Conservation (phyloP, 768 basidiomycete genomes). For the Saitozyma sp. region DNA sequence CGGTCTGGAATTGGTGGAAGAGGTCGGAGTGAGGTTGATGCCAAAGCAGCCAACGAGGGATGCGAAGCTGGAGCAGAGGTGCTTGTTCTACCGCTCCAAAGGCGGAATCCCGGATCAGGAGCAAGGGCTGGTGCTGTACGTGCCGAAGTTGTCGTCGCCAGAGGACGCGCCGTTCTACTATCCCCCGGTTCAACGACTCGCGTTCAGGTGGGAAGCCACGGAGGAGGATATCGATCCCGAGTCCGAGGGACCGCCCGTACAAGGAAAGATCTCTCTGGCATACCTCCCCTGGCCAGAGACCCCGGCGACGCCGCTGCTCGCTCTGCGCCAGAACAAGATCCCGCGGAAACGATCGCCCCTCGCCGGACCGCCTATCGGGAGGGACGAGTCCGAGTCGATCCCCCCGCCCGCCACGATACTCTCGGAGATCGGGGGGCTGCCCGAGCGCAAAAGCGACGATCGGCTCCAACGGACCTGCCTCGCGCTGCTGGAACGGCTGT, state of each 20-base stretch:
- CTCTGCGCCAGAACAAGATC: slow-evolving; percentile 1
- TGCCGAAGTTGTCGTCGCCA: slow-evolving; percentile 53
- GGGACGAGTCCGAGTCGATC: slow-evolving; percentile 34
- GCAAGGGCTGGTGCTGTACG: slow-evolving; percentile 49
- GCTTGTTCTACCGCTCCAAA: slow-evolving; percentile 64
- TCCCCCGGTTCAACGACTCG: slow-evolving; percentile 74
- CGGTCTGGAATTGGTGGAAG: slow-evolving; percentile 56
- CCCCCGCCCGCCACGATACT: slow-evolving; percentile 52
- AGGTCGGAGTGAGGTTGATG: slow-evolving; percentile 68
- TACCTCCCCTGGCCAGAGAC: slow-evolving; percentile 28
- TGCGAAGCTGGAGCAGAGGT: slow-evolving; percentile 69
- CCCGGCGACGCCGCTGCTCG: slow-evolving; percentile 5
- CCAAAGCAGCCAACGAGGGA: slow-evolving; percentile 79
- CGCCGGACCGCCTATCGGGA: slow-evolving; percentile 15
- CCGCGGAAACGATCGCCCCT: slow-evolving; percentile 23
- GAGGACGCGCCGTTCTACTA: slow-evolving; percentile 80
- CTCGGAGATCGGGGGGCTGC: slow-evolving; percentile 37
- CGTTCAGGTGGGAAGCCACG: slow-evolving; percentile 64
- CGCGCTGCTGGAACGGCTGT: slow-evolving; percentile 74
- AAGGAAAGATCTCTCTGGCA: slow-evolving; percentile 26
- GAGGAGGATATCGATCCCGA: slow-evolving; percentile 7
- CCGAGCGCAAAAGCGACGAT: slow-evolving; percentile 55
- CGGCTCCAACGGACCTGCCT: slow-evolving; percentile 78
- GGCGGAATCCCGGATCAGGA: slow-evolving; percentile 25
- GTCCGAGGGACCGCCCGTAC: slow-evolving; percentile 3